These are phyloP conservation scores for Oryza coarctata DNA, from an alignment of 176 grass and related monocot species.

Conservation along the genomic window DNA sequence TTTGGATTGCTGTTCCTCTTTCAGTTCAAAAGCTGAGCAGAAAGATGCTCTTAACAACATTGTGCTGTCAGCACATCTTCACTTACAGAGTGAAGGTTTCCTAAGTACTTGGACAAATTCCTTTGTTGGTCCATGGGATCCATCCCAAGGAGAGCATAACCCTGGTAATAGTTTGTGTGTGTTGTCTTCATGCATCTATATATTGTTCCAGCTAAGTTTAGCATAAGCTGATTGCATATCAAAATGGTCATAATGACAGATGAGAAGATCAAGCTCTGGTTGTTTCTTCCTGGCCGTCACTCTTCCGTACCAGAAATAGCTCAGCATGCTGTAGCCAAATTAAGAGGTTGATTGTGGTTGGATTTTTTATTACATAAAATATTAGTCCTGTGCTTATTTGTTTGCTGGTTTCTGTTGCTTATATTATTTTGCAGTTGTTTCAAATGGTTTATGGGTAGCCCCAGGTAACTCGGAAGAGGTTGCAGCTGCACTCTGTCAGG, in stretches of 20 bases:
- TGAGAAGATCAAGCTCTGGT: constrained; percentile 99
- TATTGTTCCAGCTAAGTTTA: neutral
- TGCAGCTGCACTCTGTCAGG: constrained; percentile 78
- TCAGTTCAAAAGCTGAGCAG: constrained; percentile 89
- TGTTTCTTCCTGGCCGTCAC: constrained; percentile 91
- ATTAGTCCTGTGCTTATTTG: constrained; percentile 34
- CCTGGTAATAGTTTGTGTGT: constrained; percentile 59
- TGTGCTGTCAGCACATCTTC: constrained; percentile 74
- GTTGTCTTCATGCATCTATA: constrained; percentile 13
- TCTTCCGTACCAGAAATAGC: constrained; percentile 63
- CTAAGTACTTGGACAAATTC: constrained; percentile 95
- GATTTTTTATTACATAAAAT: constrained; percentile 13
- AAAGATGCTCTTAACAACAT: constrained; percentile 79
- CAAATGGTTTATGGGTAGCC: constrained; percentile 84
- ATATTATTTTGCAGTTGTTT: constrained; percentile 60
- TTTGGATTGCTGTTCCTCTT: constrained; percentile 26
- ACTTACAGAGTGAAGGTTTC: constrained; percentile 85
- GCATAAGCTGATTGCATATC: constrained; percentile 27
- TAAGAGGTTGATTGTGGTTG: constrained; percentile 74
- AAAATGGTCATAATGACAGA: constrained; percentile 51
- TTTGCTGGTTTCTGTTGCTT: constrained; percentile 19
- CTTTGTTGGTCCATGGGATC: constrained; percentile 99
- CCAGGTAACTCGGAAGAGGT: constrained; percentile 98
- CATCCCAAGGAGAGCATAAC: constrained; percentile 96
- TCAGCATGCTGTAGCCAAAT: constrained; percentile 71